Evolutionary conservation across 139 green algal species (phyloP), one percentile per base, ranked within the genome.

Genomic region (Haematococcus lacustris): DNA sequence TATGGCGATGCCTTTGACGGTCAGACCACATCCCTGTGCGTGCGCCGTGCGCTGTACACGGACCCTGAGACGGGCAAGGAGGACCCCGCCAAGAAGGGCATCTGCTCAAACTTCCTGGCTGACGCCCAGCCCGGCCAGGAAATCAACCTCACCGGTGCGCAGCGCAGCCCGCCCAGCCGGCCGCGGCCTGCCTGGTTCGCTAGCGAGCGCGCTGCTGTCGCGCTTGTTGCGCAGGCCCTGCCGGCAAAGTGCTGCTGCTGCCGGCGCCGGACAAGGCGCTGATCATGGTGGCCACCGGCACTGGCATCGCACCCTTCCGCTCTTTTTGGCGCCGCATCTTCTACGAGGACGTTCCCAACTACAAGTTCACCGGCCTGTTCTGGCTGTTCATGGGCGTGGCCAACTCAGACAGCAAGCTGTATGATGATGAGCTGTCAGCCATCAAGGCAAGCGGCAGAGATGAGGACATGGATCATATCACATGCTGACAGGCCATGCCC

Each of bases 351-450:
- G 82, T 97, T 37, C 90, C 92, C 79, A 89, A 80, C 85, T 98
- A 93, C 87, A 93, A 98, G 86, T 97, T 94, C 82, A 88, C 70
- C 41, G 94, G 94, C 71, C 91, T 98, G 30, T 87, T 92, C 71
- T 99, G 95, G 95, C 81, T 99, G 21, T 99, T 99, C 93, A 98
- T 99, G 93, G 95, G 95, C 53, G 93, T 96, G 30, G 95, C 95
- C 81, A 98, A 98, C 91, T 88, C 73, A 35, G 95, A 98, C 68
- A 87, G 83, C 80, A 96, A 93, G 82, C 87, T 98, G 80, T 98
- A 98, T 82, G 93, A 98, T 66, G 91, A 98, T 74, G 95, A 99
- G 91, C 88, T 98, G 64, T 73, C 93, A 3, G 64, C 37, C 6
- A 70, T 70, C n/a, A n/a, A n/a, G n/a, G n/a, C n/a, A n/a, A n/a